Evolutionary conservation across 352 stramenopile genomes (phyloP), one percentile per base, ranked within the genome.

Genomic region (Globisporangium uncinulatum): DNA sequence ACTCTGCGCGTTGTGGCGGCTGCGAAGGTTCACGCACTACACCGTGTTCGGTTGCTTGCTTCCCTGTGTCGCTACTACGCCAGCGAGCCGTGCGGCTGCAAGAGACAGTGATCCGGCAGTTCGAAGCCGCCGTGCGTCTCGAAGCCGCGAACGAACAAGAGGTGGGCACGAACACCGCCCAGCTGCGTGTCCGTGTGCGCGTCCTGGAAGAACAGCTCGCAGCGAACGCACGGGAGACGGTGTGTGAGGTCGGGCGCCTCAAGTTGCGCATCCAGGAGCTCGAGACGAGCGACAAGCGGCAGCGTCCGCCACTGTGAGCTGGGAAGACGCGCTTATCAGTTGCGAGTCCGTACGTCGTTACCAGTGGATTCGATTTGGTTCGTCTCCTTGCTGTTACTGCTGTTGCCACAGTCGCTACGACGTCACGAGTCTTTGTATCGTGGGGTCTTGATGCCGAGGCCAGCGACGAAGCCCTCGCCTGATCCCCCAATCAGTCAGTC

Each of bases 391-490:
- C 14, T 3, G 17, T 20, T 52, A 19, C 2, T 34, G 49, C 24
- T 21, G 15, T 17, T 11, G 8, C 15, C 6, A 36, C 17, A n/a
- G n/a, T 17, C 17, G 48, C 11, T 6, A 21, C 21, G 17, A 15
- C 10, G 2, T 31, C 65, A 63, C 42, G 70, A 62, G 42, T 84
- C 73, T 39, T 88, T 75, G 65, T 92, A 92, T 55, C 82, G 74
- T 6, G 76, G 62, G 1, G 58, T 71, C 62, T 95, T 95, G 62
- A 92, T 62, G 37, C 83, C 81, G 21, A 93, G 59, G 24, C 86
- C 86, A 56, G 86, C 84, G 42, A 95, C 76, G 39, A 92, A 95
- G 17, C 86, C 86, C 56, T 92, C 80, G n/a, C 54, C 79, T 89
- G 56, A 3, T 14, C 24, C 24, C 24, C 24, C 24, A 29, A 4